These are phyloP conservation scores for Aspergillus eucalypticola DNA, from an alignment of 2,329 filamentous ascomycete genomes.

Conservation along the genomic window DNA sequence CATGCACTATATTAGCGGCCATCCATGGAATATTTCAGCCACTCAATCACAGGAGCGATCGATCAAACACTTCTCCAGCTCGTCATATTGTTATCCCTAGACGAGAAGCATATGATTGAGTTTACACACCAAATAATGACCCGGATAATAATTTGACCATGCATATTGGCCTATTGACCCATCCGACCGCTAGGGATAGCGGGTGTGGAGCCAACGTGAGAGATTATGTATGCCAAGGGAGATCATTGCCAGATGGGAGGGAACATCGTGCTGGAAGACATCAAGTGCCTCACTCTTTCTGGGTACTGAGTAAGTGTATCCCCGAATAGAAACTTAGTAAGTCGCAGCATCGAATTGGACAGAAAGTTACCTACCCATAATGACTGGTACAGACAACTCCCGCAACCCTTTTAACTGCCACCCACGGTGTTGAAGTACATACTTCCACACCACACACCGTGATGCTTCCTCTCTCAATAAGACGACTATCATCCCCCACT, in stretches of 20 bases:
- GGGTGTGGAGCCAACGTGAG: not conserved
- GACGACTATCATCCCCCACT: no score
- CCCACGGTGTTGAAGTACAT: not conserved
- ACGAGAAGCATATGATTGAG: not conserved
- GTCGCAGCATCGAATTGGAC: not conserved
- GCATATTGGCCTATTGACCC: not conserved
- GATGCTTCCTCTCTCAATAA: no score
- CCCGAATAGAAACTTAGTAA: not conserved
- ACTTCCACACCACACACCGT: no score
- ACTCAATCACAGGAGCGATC: not conserved
- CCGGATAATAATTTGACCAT: not conserved
- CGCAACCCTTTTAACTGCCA: not conserved
- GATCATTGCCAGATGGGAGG: not conserved
- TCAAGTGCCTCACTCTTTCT: not conserved
- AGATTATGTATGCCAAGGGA: constrained; percentile 1
- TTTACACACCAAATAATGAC: not conserved
- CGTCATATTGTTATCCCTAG: not conserved
- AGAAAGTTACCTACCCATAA: not conserved
- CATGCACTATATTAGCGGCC: not conserved
- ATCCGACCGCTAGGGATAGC: not conserved
- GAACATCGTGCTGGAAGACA: not conserved
- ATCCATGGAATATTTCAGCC: not conserved
- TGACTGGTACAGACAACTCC: not conserved
- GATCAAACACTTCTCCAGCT: not conserved
- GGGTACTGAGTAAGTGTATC: not conserved